Evolutionary conservation across 2,329 filamentous ascomycete species (phyloP).

Genomic region (Pseudonectria foliicola): DNA sequence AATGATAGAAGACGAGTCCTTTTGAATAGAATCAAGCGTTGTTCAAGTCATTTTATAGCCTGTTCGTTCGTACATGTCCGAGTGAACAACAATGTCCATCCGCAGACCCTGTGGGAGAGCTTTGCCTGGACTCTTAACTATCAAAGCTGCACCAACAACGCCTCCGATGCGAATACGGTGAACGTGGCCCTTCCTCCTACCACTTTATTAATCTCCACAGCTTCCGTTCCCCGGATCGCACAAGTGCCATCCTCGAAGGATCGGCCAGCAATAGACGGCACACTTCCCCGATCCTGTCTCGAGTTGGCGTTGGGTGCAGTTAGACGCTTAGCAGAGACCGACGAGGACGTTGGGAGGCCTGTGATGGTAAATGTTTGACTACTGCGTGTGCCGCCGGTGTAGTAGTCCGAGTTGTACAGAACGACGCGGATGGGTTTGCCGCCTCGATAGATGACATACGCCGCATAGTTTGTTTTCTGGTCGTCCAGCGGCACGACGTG

Average conservation of each 20-base stretch:
- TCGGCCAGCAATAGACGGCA: constrained; percentile 11
- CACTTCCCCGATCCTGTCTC: constrained; percentile 10
- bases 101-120: too few species aligned
- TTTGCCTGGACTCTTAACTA: too few species aligned
- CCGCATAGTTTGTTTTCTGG: constrained; percentile 34
- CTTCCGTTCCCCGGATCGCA: constrained; percentile 6
- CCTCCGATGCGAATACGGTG: constrained; percentile 6
- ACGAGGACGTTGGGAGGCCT: constrained; percentile 28
- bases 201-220: constrained; percentile 3
- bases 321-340: constrained; percentile 33
- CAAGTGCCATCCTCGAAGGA: constrained; percentile 12
- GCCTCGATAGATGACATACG: constrained; percentile 37
- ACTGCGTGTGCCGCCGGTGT: constrained; percentile 20
- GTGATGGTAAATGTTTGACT: constrained; percentile 34
- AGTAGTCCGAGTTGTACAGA: constrained; percentile 42
- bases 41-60: too few species aligned
- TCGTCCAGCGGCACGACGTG: constrained; percentile 39
- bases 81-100: too few species aligned
- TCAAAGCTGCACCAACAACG: constrained; percentile 6
- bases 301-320: constrained; percentile 11
- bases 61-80: too few species aligned
- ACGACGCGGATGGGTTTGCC: constrained; percentile 31
- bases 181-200: constrained; percentile 5
- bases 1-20: too few species aligned
- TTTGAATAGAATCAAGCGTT: too few species aligned